Evolutionary conservation across 495 filamentous ascomycete genomes (phyloP).

Genomic region (Xylaria curta): DNA sequence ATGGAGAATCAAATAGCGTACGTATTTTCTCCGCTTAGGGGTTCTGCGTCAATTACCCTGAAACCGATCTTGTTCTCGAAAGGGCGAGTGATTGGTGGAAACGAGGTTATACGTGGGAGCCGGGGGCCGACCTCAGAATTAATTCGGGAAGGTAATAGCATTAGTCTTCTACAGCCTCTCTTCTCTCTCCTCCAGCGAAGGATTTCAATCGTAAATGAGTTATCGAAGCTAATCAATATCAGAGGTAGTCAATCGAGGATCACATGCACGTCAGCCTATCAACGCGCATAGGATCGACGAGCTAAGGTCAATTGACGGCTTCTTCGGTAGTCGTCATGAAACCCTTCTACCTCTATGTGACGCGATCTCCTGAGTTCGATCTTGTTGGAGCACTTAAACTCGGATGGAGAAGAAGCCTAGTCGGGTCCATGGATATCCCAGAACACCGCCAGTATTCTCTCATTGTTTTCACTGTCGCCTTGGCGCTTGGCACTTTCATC

Average conservation of each 20-base stretch:
- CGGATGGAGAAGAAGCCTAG: not conserved
- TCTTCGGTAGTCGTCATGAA: not conserved
- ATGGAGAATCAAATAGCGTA: not conserved
- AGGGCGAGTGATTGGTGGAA: conserved; percentile 10
- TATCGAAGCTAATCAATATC: not conserved
- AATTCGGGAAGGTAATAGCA: conserved; percentile 9
- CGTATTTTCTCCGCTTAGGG: not conserved
- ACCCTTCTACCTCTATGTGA: not conserved
- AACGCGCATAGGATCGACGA: not conserved
- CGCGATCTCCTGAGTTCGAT: not conserved
- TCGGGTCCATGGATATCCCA: not conserved
- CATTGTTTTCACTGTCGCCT: not conserved
- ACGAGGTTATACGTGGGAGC: not conserved
- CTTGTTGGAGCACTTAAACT: not conserved
- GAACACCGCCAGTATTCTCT: not conserved
- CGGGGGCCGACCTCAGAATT: not conserved
- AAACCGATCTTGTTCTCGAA: not conserved
- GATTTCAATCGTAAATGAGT: not conserved
- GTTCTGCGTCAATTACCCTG: not conserved
- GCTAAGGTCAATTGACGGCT: not conserved
- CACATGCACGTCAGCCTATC: not conserved
- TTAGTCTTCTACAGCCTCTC: not conserved
- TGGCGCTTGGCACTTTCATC: conserved; percentile 1
- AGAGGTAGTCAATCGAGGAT: not conserved
- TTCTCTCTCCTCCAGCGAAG: not conserved